phyloP scores from a whole-genome alignment of 441 rosid genomes.

The Bocquillonia castaneifolia region DNA sequence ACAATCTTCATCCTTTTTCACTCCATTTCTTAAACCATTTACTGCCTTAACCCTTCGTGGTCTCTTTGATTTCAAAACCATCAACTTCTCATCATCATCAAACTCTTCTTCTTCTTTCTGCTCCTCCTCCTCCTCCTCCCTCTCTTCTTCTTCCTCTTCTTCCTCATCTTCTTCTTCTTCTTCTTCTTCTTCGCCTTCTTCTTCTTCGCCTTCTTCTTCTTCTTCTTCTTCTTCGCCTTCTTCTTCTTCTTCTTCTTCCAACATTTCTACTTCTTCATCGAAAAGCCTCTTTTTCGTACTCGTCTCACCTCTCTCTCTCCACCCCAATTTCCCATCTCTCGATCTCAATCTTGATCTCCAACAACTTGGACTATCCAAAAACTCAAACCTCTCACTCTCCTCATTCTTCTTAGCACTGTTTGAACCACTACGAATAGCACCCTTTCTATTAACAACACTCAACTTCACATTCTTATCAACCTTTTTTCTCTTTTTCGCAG shows the following conservation, averaged over 20 bases:
- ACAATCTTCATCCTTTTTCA: conserved; percentile 28
- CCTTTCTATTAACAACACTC: conserved; percentile 25
- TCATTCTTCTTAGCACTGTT: conserved; percentile 27
- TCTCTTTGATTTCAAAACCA: conserved; percentile 29
- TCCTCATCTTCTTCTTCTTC: conserved; percentile 18
- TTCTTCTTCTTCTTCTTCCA: neutral
- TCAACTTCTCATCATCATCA: conserved; percentile 18
- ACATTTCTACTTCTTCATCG: conserved; percentile 17
- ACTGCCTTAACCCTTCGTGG: conserved; percentile 34
- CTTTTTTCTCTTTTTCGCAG: conserved; percentile 54
- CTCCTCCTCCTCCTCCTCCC: neutral
- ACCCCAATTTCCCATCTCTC: conserved; percentile 36
- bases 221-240: conserved; percentile 12
- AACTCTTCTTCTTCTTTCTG: conserved; percentile 19
- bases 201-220: neutral
- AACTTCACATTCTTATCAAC: conserved; percentile 29
- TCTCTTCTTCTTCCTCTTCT: neutral
- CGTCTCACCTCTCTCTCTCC: conserved; percentile 25
- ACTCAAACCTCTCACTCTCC: conserved; percentile 29
- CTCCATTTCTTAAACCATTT: conserved; percentile 31
- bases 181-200: neutral
- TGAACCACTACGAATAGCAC: conserved; percentile 16
- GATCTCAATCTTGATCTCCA: conserved; percentile 76
- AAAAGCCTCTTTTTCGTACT: conserved; percentile 52
- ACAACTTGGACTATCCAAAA: conserved; percentile 38